Evolutionary conservation across 1,139 yeast genomes (phyloP), one percentile per base, ranked within the genome.

Genomic region (Hanseniaspora gamundiae): DNA sequence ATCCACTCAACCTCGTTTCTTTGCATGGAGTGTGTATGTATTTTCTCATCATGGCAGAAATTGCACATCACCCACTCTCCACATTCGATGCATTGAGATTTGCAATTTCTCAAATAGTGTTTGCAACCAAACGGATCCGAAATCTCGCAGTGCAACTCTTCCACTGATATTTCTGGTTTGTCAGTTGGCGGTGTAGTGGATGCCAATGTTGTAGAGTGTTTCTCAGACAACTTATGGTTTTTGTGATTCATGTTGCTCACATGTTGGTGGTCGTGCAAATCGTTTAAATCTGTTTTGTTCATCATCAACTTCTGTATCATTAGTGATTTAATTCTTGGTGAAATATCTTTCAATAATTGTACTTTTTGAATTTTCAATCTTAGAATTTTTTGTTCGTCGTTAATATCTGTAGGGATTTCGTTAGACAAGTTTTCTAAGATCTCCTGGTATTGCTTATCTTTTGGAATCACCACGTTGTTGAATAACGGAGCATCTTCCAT

Each of bases 51-150:
- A 60, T 87, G 96, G 57, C 97, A 87, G 53, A 84, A 75, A 14
- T 95, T 73, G 61, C 97, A 87, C 1, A 86, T 66, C 53, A 69
- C 79, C 93, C 94, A 88, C 54, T 71, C 69, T 39, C 65, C 62
- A 58, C 97, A 87, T 1, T 71, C 69, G 8, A 83, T 72, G 58
- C 97, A 87, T 57, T 85, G 93, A 44, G 84, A 62, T 58, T 87
- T 86, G 62, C 95, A 86, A 49, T 80, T 81, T 26, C 94, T 68
- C 56, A 78, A 83, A 62, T 88, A 88, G 62, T 88, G 97, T 21
- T 65, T 65, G 59, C 97, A 88, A 2, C 96, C 96, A 28, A 80
- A 59, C 3, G 74, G 66, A 2, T 67, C 65, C 5, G 64, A 63
- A 2, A 60, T 45, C 73, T 71, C 24, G n/a, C 21, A 19, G 6